These are phyloP conservation scores for Alternaria ventricosa DNA, from an alignment of 2,329 filamentous ascomycete genomes.

Conservation along the genomic window DNA sequence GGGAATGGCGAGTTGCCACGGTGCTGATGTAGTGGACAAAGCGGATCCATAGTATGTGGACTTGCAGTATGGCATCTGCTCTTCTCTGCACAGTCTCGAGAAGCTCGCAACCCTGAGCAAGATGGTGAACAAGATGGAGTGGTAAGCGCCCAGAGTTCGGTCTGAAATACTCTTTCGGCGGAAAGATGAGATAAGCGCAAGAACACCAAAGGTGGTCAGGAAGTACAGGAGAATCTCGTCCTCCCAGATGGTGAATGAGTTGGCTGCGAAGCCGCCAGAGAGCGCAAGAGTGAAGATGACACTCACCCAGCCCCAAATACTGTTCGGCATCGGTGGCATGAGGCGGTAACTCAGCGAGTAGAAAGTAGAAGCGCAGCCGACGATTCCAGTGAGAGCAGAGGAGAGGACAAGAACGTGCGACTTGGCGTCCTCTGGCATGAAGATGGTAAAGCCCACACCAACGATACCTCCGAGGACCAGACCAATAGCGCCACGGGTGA, in stretches of 20 bases:
- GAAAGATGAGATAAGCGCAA: conserved; percentile 76
- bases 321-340: conserved; percentile 68
- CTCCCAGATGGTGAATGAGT: conserved; percentile 99
- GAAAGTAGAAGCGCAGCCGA: conserved; percentile 51
- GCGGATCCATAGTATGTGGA: conserved; percentile 95
- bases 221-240: conserved; percentile 94
- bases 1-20: conserved; percentile 86
- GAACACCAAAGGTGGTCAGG: conserved; percentile 82
- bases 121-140: conserved; percentile 82
- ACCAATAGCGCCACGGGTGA: conserved; percentile 59
- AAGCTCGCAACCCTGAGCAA: conserved; percentile 82
- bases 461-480: conserved; percentile 52
- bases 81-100: conserved; percentile 92
- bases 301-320: conserved; percentile 87
- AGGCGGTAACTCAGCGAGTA: conserved; percentile 52
- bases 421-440: conserved; percentile 48
- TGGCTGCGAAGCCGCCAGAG: conserved; percentile 93
- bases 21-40: conserved; percentile 88
- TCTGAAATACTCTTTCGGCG: conserved; percentile 71
- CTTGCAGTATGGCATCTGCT: conserved; percentile 96
- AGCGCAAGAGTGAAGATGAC: conserved; percentile 82
- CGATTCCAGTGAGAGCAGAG: conserved; percentile 48
- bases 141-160: conserved; percentile 78
- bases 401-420: conserved; percentile 51
- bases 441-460: conserved; percentile 54